phyloP scores from a whole-genome alignment of 129 eudicot genomes.

The Artemisia argyi region DNA sequence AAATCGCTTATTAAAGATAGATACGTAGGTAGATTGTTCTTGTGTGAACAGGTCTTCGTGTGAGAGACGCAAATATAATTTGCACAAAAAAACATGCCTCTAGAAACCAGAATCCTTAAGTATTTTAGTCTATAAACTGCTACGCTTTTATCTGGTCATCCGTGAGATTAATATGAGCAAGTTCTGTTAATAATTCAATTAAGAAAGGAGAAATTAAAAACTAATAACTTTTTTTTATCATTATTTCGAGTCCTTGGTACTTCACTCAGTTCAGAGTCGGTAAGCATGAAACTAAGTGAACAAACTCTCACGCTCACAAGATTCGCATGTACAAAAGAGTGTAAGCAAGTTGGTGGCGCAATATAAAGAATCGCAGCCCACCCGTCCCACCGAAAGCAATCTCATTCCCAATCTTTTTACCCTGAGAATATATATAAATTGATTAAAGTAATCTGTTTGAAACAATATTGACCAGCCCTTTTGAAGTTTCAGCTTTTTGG shows the following conservation, averaged over 20 bases:
- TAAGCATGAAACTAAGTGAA: constrained; percentile 19
- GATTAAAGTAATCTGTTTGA: constrained; percentile 34
- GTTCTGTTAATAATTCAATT: constrained; percentile 7
- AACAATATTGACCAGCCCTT: constrained; percentile 47
- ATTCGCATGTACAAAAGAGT: constrained; percentile 26
- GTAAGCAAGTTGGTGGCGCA: constrained; percentile 42
- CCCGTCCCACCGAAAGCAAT: constrained; percentile 47
- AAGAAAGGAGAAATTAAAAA: not conserved
- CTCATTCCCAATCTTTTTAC: constrained; percentile 46
- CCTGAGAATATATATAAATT: constrained; percentile 42
- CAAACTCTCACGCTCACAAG: constrained; percentile 19
- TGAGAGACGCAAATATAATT: not conserved
- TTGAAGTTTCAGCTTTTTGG: constrained; percentile 28
- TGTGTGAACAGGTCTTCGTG: not conserved
- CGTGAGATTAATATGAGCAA: constrained; percentile 9
- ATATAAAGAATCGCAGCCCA: constrained; percentile 46
- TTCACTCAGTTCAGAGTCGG: constrained; percentile 8
- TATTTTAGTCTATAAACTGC: constrained; percentile 3
- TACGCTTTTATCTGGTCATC: not conserved
- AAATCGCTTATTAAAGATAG: not conserved
- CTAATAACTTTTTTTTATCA: not conserved
- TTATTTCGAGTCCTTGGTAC: not conserved
- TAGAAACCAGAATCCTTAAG: no score
- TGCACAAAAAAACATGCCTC: no score
- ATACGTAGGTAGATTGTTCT: not conserved